Conservation (phyloP, 371 early-diverging fungal species). For the Lichtheimia ornata region DNA sequence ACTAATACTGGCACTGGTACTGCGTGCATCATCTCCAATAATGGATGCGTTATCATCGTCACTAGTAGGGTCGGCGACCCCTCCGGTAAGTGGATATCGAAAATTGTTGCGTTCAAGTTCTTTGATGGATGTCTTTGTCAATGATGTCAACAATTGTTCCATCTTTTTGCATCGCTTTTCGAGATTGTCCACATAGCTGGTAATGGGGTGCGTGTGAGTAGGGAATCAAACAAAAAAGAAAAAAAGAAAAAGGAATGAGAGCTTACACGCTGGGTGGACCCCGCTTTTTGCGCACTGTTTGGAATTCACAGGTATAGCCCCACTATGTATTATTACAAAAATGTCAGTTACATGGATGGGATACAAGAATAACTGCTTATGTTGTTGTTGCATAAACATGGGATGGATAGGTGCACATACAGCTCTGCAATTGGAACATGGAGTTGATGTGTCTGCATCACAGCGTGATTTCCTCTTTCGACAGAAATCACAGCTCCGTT, state of each 20-base stretch:
- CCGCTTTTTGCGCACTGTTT: constrained; percentile 47
- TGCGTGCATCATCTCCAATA: not conserved
- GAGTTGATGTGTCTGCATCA: constrained; percentile 48
- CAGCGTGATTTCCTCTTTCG: constrained; percentile 51
- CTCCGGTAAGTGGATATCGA: not conserved
- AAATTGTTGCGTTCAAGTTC: constrained; percentile 44
- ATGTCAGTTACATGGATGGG: not conserved
- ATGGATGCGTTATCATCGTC: constrained; percentile 17
- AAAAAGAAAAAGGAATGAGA: not conserved
- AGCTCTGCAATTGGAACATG: constrained; percentile 55
- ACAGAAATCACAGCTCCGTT: constrained; percentile 57
- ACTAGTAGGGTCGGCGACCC: constrained; percentile 19
- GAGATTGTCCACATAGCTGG: constrained; percentile 46
- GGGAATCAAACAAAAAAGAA: not conserved
- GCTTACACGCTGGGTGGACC: constrained; percentile 55
- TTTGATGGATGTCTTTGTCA: constrained; percentile 45
- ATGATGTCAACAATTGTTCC: constrained; percentile 33
- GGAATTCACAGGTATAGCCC: constrained; percentile 51
- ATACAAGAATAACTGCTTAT: not conserved
- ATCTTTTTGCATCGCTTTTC: constrained; percentile 51
- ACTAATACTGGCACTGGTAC: constrained; percentile 1
- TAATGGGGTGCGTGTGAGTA: not conserved
- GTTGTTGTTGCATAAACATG: not conserved
- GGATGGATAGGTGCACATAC: constrained; percentile 20
- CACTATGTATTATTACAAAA: constrained; percentile 25